Evolutionary conservation across 1,284 basidiomycete genomes (phyloP).

Genomic region (Phylloporus sp.): DNA sequence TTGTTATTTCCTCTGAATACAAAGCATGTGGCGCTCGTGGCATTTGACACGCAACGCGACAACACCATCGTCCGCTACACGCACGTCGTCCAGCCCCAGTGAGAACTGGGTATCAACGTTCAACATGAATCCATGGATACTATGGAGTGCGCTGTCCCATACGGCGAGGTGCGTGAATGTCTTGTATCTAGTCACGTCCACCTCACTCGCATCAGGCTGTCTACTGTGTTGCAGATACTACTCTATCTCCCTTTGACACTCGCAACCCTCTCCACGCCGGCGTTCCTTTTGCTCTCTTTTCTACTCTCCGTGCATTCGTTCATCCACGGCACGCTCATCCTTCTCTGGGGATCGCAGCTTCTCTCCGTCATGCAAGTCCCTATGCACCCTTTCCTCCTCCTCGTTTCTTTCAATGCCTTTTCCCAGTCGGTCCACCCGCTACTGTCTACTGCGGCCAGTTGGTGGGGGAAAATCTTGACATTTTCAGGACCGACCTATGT

Average conservation of each 20-base stretch:
- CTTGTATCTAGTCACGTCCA: background rate
- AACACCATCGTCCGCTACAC: background rate
- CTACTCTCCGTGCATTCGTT: conserved; percentile 75
- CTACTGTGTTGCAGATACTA: conserved; percentile 78
- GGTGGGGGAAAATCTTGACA: conserved; percentile 75
- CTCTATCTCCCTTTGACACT: conserved; percentile 83
- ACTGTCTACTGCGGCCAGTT: conserved; percentile 57
- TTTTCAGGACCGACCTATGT: conserved; percentile 80
- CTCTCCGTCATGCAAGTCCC: conserved; percentile 79
- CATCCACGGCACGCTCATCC: conserved; percentile 73
- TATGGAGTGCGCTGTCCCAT: conserved; percentile 69
- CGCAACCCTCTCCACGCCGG: conserved; percentile 77
- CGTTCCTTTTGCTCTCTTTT: conserved; percentile 81
- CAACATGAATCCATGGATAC: conserved; percentile 56
- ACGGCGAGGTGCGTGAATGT: conserved; percentile 56
- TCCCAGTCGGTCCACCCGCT: conserved; percentile 63
- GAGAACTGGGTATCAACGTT: conserved; percentile 1
- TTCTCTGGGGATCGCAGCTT: conserved; percentile 66
- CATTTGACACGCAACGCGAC: conserved; percentile 2
- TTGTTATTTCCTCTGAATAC: conserved; percentile 6
- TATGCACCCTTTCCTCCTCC: conserved; percentile 79
- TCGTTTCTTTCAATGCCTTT: conserved; percentile 81
- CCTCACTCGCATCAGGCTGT: conserved; percentile 50
- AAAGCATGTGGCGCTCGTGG: conserved; percentile 14
- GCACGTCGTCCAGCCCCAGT: too few species aligned